Evolutionary conservation across 2,329 filamentous ascomycete genomes (phyloP), one percentile per base, ranked within the genome.

Genomic region (Cladosporium phlei): DNA sequence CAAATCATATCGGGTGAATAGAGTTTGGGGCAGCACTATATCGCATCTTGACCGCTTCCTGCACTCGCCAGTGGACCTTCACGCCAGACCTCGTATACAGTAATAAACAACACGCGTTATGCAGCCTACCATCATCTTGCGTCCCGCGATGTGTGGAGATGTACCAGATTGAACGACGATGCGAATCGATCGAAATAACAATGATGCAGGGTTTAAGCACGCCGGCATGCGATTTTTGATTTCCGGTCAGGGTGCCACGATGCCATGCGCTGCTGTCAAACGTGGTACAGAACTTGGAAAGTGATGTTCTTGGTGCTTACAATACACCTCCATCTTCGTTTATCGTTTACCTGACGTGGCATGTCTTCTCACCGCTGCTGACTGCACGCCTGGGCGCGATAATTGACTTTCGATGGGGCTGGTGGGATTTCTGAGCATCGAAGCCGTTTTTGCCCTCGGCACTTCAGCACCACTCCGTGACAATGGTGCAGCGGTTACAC

Each of bases 11-110:
- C n/a, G n/a, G n/a, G n/a, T 5, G 10, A 14, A 39, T 7, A 22
- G 19, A 12, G 42, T n/a, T 44, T 35, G 4, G 42, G 42, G 32
- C 42, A 37, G 42, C 42, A 45, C 28, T 29, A 16, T 43, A 21
- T 44, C n/a, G 12, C 17, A 19, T 14, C 5, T 28, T 45, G 42
- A 45, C 42, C 42, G 42, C 42, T 21, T 17, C 35, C 30, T 32
- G 16, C 24, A 27, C 7, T 17, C 28, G 28, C 28, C 28, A 30
- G n/a, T 10, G 28, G 12, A 30, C 21, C 20, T 29, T 10, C n/a
- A 39, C 24, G 24, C 24, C 24, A 6, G 6, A 6, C 24, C 11
- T 25, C 6, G 11, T 25, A 25, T 25, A 22, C 33, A 5, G 16
- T 16, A 19, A 5, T 17, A 6, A 11, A 6, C 24, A 6, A 25